Percentiles rank a stretch among this genome's conserved stretches.
phyloP scores from a whole-genome alignment of 768 basidiomycete species.

The Panaeolus papilionaceus region DNA sequence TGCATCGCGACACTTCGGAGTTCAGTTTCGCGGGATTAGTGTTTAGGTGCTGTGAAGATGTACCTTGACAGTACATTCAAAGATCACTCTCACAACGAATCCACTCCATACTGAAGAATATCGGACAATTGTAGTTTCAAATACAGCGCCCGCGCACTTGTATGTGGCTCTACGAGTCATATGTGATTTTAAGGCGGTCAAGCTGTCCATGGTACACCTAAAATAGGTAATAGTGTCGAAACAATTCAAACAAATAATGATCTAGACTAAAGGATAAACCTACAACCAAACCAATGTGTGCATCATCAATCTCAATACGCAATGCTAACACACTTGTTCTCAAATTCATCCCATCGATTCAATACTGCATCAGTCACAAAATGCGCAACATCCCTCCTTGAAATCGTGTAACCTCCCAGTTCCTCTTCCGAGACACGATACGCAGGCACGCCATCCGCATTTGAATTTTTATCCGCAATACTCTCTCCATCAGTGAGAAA shows the following conservation, averaged over 20 bases:
- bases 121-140: not conserved
- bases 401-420: slow-evolving; percentile 50
- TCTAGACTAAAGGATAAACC: too few species aligned
- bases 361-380: slow-evolving; percentile 58
- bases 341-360: slow-evolving; percentile 57
- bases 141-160: slow-evolving; percentile 2
- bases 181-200: slow-evolving; percentile 4
- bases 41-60: not conserved
- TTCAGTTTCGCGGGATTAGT: not conserved
- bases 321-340: slow-evolving; percentile 53
- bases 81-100: not conserved
- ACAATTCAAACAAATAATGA: not conserved
- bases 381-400: slow-evolving; percentile 67
- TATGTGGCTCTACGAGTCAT: not conserved
- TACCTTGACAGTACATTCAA: not conserved
- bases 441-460: slow-evolving; percentile 34
- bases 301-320: slow-evolving; percentile 44
- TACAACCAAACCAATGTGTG: not conserved
- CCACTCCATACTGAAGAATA: not conserved
- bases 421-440: slow-evolving; percentile 47
- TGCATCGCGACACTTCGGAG: not conserved
- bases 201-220: not conserved
- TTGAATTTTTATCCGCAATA: slow-evolving; percentile 35
- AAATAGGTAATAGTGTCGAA: slow-evolving; percentile 12
- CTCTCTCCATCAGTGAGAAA: slow-evolving; percentile 62